These are phyloP conservation scores for Neonectria neomacrospora DNA, from an alignment of 2,329 filamentous ascomycete species.

Conservation along the genomic window DNA sequence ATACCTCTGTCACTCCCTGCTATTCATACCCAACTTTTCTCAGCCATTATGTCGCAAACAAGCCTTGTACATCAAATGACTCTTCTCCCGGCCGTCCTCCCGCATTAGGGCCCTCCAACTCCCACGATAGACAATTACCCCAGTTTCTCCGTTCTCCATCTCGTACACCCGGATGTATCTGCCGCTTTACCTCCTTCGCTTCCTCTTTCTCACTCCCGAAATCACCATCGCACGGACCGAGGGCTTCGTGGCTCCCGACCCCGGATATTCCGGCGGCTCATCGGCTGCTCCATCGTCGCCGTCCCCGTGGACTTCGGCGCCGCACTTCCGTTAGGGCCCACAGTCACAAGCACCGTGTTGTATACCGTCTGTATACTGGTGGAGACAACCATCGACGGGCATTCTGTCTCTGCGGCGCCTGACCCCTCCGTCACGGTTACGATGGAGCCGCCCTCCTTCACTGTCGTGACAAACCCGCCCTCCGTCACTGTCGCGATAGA, in stretches of 20 bases:
- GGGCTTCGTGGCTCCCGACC: slow-evolving; percentile 29
- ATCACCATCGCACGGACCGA: slow-evolving; percentile 31
- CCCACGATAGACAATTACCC: neutral
- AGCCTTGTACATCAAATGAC: slow-evolving; percentile 11
- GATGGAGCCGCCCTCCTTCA: slow-evolving; percentile 15
- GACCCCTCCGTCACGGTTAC: slow-evolving; percentile 19
- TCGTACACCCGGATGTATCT: neutral
- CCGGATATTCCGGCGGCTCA: slow-evolving; percentile 10
- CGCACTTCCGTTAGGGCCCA: slow-evolving; percentile 25
- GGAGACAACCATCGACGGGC: slow-evolving; percentile 38
- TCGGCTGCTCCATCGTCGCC: slow-evolving; percentile 23
- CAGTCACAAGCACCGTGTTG: slow-evolving; percentile 51
- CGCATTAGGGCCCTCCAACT: slow-evolving; percentile 1
- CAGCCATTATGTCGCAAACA: slow-evolving; percentile 4
- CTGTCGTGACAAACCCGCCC: no score
- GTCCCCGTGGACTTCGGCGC: slow-evolving; percentile 7
- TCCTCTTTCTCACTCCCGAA: neutral
- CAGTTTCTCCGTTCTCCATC: neutral
- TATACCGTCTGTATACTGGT: slow-evolving; percentile 50
- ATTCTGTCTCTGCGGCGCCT: slow-evolving; percentile 34
- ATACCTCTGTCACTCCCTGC: neutral
- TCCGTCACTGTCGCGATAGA: no score
- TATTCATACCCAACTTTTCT: slow-evolving; percentile 3
- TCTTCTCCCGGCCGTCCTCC: neutral
- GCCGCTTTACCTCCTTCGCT: neutral